Base-by-base conservation (phyloP, 2,329 filamentous ascomycete species). In the Fusarium annulatum region DNA sequence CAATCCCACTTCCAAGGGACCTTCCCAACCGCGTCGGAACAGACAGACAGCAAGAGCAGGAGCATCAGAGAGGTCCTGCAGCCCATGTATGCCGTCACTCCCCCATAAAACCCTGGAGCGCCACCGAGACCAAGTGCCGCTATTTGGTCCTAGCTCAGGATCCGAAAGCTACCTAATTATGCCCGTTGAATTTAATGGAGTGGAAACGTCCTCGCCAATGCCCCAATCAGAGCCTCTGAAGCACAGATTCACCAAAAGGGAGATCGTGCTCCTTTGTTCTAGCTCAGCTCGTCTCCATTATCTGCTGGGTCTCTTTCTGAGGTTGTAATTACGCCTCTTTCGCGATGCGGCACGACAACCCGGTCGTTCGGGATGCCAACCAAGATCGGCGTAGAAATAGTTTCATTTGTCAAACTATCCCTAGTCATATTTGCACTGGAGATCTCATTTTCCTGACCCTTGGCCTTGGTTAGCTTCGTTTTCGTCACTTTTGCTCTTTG, bases 51-150 rank as follows among this genome's bases (percentile, higher is more conserved):
- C 39, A 36, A 33, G 34, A 66, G 58, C 52, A 42, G 23, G 38
- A 57, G 34, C 48, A 33, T 26, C 26, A 61, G 19, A 43, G 58
- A 71, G 60, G 57, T 66, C 55, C 65, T 60, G 43, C 58, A 53
- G 61, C 70, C 71, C 52, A 41, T 36, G 41, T 67, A 69, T 77
- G 76, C 74, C 76, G 76, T 77, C 76, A 77, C 75, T 28, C 60
- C 48, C 26, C 43, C 66, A 46, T 73, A 52, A 52, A 63, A 69
- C 63, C 74, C 72, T 74, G 55, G 72, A 34, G 60, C 67, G 59
- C 67, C 63, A 72, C 69, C 49, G 41, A 49, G 60, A 28, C 67
- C 63, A 74, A 77, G 67, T 73, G 66, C 73, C 76, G 69, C 76
- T 74, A 75, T 64, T 39, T 28, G 49, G 41, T 58, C 61, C 46